A percentile compares a stretch with the other conserved stretches of the same genome.
These are phyloP conservation scores for Penicillium occitanis DNA, from an alignment of 2,329 filamentous ascomycete genomes.

Conservation along the genomic window DNA sequence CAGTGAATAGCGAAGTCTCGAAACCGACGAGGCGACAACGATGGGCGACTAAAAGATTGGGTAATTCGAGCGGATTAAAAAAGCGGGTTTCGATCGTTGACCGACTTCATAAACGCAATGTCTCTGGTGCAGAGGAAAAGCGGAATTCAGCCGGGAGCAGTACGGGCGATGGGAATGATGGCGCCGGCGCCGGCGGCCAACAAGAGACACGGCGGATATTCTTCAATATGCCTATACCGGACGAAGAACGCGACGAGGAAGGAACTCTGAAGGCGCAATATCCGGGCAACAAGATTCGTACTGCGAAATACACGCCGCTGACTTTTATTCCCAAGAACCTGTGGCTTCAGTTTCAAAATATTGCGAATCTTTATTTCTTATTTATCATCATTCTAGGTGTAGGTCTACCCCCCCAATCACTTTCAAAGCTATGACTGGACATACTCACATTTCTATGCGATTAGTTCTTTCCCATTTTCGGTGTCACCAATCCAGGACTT, in stretches of 20 bases:
- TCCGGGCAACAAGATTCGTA: constrained; percentile 93
- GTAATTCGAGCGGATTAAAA: constrained; percentile 68
- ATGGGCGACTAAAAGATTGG: constrained; percentile 93
- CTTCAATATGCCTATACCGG: constrained; percentile 81
- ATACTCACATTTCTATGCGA: constrained; percentile 27
- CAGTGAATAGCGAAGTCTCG: constrained; percentile 51
- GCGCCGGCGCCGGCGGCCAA: constrained; percentile 23
- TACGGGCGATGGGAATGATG: constrained; percentile 34
- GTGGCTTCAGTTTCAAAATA: constrained; percentile 97
- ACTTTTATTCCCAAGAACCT: constrained; percentile 96
- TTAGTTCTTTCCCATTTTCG: constrained; percentile 95
- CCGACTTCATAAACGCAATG: constrained; percentile 64
- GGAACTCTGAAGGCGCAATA: constrained; percentile 70
- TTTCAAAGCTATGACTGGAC: not conserved
- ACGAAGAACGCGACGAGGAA: constrained; percentile 73
- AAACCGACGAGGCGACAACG: constrained; percentile 74
- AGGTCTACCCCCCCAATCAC: constrained; percentile 51
- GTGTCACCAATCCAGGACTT: constrained; percentile 82
- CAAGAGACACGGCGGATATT: constrained; percentile 63
- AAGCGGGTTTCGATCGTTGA: constrained; percentile 84
- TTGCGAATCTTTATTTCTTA: constrained; percentile 97
- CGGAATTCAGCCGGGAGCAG: constrained; percentile 49
- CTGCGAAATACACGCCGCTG: constrained; percentile 93
- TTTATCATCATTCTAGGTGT: constrained; percentile 93
- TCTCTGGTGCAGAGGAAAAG: constrained; percentile 66